These are phyloP conservation scores for Decorospora gaudefroyi DNA, from an alignment of 2,329 filamentous ascomycete genomes.

Conservation along the genomic window DNA sequence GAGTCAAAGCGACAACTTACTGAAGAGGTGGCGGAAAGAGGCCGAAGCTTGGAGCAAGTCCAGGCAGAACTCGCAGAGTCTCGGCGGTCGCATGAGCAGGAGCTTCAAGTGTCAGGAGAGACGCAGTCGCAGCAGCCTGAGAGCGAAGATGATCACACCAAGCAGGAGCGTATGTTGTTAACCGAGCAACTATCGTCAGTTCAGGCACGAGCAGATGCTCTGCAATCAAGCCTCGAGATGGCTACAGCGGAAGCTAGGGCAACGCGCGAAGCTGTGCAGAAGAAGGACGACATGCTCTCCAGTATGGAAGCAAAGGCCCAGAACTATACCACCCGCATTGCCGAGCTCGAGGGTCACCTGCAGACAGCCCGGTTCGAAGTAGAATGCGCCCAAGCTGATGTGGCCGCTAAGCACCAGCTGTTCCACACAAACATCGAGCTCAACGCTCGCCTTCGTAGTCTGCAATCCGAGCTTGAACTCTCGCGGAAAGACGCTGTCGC, in stretches of 20 bases:
- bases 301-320: slow-evolving; percentile 14
- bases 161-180: slow-evolving; percentile 18
- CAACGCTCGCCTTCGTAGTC: slow-evolving; percentile 25
- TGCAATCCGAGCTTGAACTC: slow-evolving; percentile 28
- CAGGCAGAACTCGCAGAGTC: slow-evolving; percentile 4
- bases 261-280: slow-evolving; percentile 32
- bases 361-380: slow-evolving; percentile 32
- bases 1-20: slow-evolving; percentile 8
- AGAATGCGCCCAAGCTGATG: slow-evolving; percentile 33
- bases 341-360: slow-evolving; percentile 31
- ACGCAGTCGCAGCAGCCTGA: slow-evolving; percentile 3
- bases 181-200: slow-evolving; percentile 30
- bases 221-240: slow-evolving; percentile 33
- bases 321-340: slow-evolving; percentile 17
- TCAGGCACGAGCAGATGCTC: slow-evolving; percentile 30
- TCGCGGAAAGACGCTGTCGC: slow-evolving; percentile 1
- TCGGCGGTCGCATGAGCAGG: slow-evolving; percentile 6
- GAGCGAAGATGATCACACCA: slow-evolving; percentile 4
- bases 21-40: slow-evolving; percentile 8
- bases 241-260: slow-evolving; percentile 34
- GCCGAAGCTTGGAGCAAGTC: slow-evolving; percentile 7
- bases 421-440: slow-evolving; percentile 33
- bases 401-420: slow-evolving; percentile 33
- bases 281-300: slow-evolving; percentile 13
- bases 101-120: slow-evolving; percentile 12